Conservation (phyloP, 495 filamentous ascomycete species). For the Penicillium lagena region DNA sequence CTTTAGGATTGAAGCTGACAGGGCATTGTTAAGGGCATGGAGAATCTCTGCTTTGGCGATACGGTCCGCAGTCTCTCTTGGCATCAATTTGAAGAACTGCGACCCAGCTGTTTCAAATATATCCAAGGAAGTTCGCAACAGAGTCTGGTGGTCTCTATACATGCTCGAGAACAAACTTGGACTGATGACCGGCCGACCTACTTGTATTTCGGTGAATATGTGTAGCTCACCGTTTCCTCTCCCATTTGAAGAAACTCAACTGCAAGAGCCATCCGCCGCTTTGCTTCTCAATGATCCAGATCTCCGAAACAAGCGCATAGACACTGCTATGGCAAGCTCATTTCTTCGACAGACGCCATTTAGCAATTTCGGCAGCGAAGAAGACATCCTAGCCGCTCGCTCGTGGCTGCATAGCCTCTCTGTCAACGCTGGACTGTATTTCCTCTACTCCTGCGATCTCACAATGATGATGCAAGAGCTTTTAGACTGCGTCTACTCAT, state of each 20-base stretch:
- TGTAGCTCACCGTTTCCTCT: conserved; percentile 56
- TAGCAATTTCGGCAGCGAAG: conserved; percentile 25
- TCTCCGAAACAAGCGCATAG: conserved; percentile 31
- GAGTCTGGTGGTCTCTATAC: conserved; percentile 64
- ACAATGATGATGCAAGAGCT: conserved; percentile 50
- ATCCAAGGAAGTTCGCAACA: conserved; percentile 57
- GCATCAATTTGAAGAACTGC: conserved; percentile 58
- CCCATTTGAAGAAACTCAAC: conserved; percentile 48
- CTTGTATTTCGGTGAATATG: conserved; percentile 49
- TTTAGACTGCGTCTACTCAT: conserved; percentile 52
- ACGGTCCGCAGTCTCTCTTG: conserved; percentile 53
- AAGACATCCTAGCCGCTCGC: conserved; percentile 15
- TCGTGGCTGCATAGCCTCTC: conserved; percentile 27
- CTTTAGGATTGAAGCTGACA: too few species aligned
- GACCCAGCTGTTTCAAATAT: conserved; percentile 39
- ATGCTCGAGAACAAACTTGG: conserved; percentile 54
- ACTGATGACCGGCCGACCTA: conserved; percentile 59
- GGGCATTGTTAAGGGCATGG: conserved; percentile 47
- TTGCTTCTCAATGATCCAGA: conserved; percentile 24
- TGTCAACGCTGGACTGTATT: conserved; percentile 37
- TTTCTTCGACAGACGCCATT: conserved; percentile 32
- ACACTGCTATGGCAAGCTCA: conserved; percentile 27
- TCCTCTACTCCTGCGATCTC: conserved; percentile 44
- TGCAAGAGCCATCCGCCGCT: conserved; percentile 25
- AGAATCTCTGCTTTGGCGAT: conserved; percentile 54